Evolutionary conservation across 2,329 filamentous ascomycete genomes (phyloP), one percentile per base, ranked within the genome.

Genomic region (Diaporthe caulivora): DNA sequence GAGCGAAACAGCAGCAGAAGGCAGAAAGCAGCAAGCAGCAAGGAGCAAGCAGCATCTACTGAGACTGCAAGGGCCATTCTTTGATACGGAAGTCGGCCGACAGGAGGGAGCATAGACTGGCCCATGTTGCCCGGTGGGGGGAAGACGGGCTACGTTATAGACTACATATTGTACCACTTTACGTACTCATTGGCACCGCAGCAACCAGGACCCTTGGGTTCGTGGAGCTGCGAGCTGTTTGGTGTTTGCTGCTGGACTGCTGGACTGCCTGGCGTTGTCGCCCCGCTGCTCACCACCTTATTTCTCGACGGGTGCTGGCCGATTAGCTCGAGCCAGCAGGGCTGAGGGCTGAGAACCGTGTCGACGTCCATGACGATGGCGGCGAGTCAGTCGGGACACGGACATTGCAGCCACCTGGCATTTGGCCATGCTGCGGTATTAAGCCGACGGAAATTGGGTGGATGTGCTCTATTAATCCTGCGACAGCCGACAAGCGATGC

Each of bases 71-170:
- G 26, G 24, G 29, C 26, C 18, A 21, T 11, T 31, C 11, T 15
- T 37, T 68, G n/a, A 70, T 62, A 62, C 69, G 69, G 69, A 71
- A 71, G 69, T 71, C 69, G 44, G 55, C 69, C 69, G 69, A 71
- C 69, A 54, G 40, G 55, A 57, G 65, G 37, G 40, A n/a, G 26
- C 34, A 42, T 17, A 47, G 65, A 31, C 44, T 69, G 68, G 47
- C n/a, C 57, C 29, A 42, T 71, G 53, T 71, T 37, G 34, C 47
- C 2, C 47, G 10, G 54, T 71, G 69, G 44, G 24, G 29, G 68
- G 5, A 9, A 34, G 34, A 9, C 5, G 34, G 5, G 9, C 5
- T 34, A 9, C 9, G 9, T 5, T 34, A 9, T 34, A 9, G 34
- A 5, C 5, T 34, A 34, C 34, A 9, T 34, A n/a, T n/a, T n/a